phyloP scores from a whole-genome alignment of 2,329 filamentous ascomycete genomes.

The Fusarium tricinctum region DNA sequence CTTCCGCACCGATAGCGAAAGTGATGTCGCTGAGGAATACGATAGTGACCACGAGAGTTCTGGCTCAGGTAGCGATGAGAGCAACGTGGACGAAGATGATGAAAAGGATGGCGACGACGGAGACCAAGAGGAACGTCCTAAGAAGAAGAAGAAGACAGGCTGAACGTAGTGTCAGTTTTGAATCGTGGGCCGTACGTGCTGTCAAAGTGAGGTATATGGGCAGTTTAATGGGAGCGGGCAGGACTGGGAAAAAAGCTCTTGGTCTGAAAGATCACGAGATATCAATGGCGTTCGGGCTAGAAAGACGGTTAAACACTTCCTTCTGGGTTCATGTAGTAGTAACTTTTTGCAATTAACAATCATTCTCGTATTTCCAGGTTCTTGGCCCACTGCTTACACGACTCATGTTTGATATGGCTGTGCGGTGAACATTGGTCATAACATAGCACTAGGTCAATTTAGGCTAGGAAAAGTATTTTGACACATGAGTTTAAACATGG shows the following conservation, averaged over 20 bases:
- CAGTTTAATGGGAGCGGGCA: conserved; percentile 38
- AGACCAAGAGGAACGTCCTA: conserved; percentile 61
- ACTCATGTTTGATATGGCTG: conserved; percentile 15
- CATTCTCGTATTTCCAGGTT: conserved; percentile 6
- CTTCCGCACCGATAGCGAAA: conserved; percentile 92
- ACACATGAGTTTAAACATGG: not conserved
- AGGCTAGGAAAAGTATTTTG: conserved; percentile 17
- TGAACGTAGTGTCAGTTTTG: conserved; percentile 26
- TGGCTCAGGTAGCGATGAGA: conserved; percentile 74
- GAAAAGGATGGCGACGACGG: conserved; percentile 60
- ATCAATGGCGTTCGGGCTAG: conserved; percentile 50
- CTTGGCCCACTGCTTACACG: not conserved
- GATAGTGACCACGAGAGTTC: conserved; percentile 92
- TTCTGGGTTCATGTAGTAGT: conserved; percentile 30
- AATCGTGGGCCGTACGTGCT: conserved; percentile 1
- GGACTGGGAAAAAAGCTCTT: conserved; percentile 33
- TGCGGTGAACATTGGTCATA: conserved; percentile 22
- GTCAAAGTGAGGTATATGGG: conserved; percentile 8
- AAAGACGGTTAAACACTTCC: conserved; percentile 42
- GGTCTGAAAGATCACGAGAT: conserved; percentile 39
- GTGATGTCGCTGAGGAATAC: conserved; percentile 95
- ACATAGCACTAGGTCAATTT: conserved; percentile 4
- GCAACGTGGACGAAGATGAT: conserved; percentile 63
- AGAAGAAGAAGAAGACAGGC: conserved; percentile 65
- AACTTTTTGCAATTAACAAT: conserved; percentile 13